Evolutionary conservation across 2,329 filamentous ascomycete genomes (phyloP), one percentile per base, ranked within the genome.

Genomic region (Verticillium dahliae): DNA sequence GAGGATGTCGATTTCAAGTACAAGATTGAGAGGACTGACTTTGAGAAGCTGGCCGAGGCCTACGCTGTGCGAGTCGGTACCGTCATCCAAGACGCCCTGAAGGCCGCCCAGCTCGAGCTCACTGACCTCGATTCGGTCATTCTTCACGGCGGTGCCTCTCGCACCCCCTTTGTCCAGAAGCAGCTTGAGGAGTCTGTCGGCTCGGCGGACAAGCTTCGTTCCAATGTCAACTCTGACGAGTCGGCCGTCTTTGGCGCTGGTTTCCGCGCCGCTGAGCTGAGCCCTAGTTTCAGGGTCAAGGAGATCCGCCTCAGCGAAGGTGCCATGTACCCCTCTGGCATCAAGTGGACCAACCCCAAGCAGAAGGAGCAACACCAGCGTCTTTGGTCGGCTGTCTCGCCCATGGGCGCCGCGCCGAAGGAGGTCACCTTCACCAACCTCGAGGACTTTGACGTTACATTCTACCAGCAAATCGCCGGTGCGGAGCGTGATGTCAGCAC

Each of bases 151-250:
- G 95, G 95, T 68, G 89, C 89, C 55, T 89, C 92, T 56, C 87
- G 95, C 64, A 98, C 94, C 9, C 95, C 95, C 0, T 97, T 98
- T 69, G 91, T 99, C 11, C 94, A 98, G 74, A 94, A 89, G 76
- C 84, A 90, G 69, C 85, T 99, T 15, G 92, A 97, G 76, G 85
- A 86, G 64, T 76, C 90, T 54, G 84, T 88, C 58, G 90, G 91
- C 41, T 85, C 83, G 18, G 76, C 87, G 7, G 86, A 90, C 59
- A 97, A 96, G 80, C 82, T 99, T 63, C 89, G 92, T 66, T 90
- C 89, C 71, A 99, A 96, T 69, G 95, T 99, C 72, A 99, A 99
- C 78, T 90, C 94, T 11, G 95, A 99, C 70, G 95, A 99, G 77
- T 90, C 95, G 31, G 95, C 95, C 58, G 95, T 96, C 10, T 96